A percentile compares a stretch with the other conserved stretches of the same genome.
Conservation (phyloP, 78 protist species). For the Speleostelium caveatum region DNA sequence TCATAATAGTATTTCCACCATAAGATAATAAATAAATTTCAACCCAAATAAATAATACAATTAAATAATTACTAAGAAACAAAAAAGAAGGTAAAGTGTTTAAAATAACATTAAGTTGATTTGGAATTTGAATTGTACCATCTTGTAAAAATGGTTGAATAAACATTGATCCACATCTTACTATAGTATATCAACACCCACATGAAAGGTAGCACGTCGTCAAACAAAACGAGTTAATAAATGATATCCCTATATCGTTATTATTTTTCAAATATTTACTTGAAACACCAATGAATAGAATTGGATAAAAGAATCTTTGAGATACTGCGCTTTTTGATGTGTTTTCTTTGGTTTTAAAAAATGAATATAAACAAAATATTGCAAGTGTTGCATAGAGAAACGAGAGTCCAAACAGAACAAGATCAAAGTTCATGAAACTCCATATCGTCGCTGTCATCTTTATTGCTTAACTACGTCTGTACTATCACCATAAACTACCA, state of each 20-base stretch:
- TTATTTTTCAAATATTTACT: slow-evolving; percentile 18
- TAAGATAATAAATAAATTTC: slow-evolving; percentile 43
- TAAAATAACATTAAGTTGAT: slow-evolving; percentile 38
- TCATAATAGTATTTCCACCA: slow-evolving; percentile 3
- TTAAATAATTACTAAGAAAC: slow-evolving; percentile 31
- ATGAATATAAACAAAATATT: slow-evolving; percentile 6
- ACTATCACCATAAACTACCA: too few relatives aligned
- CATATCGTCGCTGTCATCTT: too few relatives aligned
- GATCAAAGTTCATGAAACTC: not conserved
- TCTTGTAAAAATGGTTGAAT: slow-evolving; percentile 63
- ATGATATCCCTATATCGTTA: not conserved
- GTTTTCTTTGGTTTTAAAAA: slow-evolving; percentile 4
- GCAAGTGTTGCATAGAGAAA: not conserved
- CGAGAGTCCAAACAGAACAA: not conserved
- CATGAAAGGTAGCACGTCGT: not conserved
- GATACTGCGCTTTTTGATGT: not conserved
- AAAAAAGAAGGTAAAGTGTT: slow-evolving; percentile 56
- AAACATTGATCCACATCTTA: slow-evolving; percentile 52
- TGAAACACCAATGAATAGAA: slow-evolving; percentile 40
- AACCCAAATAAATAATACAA: slow-evolving; percentile 62
- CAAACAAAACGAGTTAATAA: not conserved
- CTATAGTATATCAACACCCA: not conserved
- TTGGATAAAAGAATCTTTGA: slow-evolving; percentile 43
- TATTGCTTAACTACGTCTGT: too few relatives aligned
- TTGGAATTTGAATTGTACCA: slow-evolving; percentile 5